phyloP scores from a whole-genome alignment of 345 rosid species.

The Aurinia saxatilis region DNA sequence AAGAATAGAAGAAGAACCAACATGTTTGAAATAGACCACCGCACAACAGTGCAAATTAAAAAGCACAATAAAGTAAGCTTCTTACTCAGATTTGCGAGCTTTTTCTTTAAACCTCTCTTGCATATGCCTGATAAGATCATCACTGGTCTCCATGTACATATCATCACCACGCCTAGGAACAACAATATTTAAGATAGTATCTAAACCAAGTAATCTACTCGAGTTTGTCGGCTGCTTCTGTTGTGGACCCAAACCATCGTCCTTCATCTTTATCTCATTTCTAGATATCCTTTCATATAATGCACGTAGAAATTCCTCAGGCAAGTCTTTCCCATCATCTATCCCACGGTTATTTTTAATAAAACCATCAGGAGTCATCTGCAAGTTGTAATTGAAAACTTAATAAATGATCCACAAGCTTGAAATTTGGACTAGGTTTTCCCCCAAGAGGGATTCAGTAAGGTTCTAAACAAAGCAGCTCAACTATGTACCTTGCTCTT shows the following conservation, averaged over 20 bases:
- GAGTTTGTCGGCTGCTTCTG: slow-evolving; percentile 77
- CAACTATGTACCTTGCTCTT: slow-evolving; percentile 74
- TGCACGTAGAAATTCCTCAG: slow-evolving; percentile 88
- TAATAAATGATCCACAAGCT: slow-evolving; percentile 20
- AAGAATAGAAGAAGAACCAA: slow-evolving; percentile 5
- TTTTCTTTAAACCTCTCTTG: slow-evolving; percentile 98
- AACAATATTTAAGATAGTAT: slow-evolving; percentile 89
- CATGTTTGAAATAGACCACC: slow-evolving; percentile 6
- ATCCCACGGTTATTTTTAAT: slow-evolving; percentile 96
- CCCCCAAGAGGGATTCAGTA: neutral
- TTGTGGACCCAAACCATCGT: slow-evolving; percentile 67
- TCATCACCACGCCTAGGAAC: slow-evolving; percentile 89
- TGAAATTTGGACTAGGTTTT: slow-evolving; percentile 16
- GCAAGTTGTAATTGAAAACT: slow-evolving; percentile 28
- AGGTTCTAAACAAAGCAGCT: neutral
- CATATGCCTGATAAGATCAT: slow-evolving; percentile 95
- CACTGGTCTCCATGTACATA: slow-evolving; percentile 77
- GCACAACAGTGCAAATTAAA: slow-evolving; percentile 8
- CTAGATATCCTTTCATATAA: slow-evolving; percentile 87
- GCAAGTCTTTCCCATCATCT: slow-evolving; percentile 95
- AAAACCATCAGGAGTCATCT: slow-evolving; percentile 99
- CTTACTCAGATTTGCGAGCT: slow-evolving; percentile 99
- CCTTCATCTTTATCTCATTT: slow-evolving; percentile 99
- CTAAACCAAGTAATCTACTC: slow-evolving; percentile 81
- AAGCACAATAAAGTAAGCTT: slow-evolving; percentile 15